Conservation (phyloP, 2,329 filamentous ascomycete genomes). For the Ascochyta viciae-villosae region DNA sequence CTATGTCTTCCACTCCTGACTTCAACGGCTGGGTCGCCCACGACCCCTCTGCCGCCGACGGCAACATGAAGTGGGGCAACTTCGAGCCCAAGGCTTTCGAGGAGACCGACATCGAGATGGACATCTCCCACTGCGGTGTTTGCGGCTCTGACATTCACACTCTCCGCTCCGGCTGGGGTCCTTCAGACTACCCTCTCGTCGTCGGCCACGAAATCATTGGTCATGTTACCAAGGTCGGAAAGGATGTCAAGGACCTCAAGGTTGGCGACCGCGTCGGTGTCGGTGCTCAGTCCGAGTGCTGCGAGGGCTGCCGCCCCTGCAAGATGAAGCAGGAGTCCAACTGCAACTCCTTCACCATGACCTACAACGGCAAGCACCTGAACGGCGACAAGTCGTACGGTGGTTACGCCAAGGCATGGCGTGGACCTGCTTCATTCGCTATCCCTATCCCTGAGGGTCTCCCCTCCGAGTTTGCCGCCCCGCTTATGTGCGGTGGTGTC, state of each 20-base stretch:
- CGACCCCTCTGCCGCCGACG: slow-evolving; percentile 57
- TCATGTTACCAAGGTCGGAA: slow-evolving; percentile 47
- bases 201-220: slow-evolving; percentile 54
- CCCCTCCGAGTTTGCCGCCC: slow-evolving; percentile 66
- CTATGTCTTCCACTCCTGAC: slow-evolving; percentile 45
- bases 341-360: slow-evolving; percentile 55
- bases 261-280: slow-evolving; percentile 67
- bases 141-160: slow-evolving; percentile 48
- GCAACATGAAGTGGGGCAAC: slow-evolving; percentile 62
- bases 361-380: slow-evolving; percentile 56
- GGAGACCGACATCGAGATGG: slow-evolving; percentile 67
- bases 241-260: slow-evolving; percentile 59
- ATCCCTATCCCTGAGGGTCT: slow-evolving; percentile 80
- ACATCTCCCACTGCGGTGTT: slow-evolving; percentile 51
- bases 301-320: slow-evolving; percentile 58
- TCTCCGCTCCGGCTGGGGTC: slow-evolving; percentile 53
- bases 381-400: slow-evolving; percentile 69
- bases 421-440: slow-evolving; percentile 75
- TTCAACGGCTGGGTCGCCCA: slow-evolving; percentile 66
- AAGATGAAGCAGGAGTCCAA: slow-evolving; percentile 53
- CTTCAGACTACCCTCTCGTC: slow-evolving; percentile 57
- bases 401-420: slow-evolving; percentile 69
- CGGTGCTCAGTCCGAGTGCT: slow-evolving; percentile 57
- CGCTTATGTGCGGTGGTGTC: slow-evolving; percentile 83
- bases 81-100: slow-evolving; percentile 58